A percentile compares a stretch with the other conserved stretches of the same genome.
phyloP scores from a whole-genome alignment of 2,329 filamentous ascomycete genomes.

The Nemania diffusa region DNA sequence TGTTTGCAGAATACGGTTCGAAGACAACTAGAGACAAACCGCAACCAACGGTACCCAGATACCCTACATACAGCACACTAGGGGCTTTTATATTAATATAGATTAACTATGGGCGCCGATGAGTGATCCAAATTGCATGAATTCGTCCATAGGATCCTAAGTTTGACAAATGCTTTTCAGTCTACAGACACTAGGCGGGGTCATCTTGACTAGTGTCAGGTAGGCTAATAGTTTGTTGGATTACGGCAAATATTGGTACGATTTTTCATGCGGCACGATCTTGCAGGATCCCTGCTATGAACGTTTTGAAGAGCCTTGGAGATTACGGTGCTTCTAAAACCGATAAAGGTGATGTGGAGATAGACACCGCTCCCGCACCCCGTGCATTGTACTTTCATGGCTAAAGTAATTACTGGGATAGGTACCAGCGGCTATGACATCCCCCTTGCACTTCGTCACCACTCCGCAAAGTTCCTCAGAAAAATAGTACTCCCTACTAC shows the following conservation, averaged over 20 bases:
- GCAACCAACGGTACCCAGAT: too few species aligned
- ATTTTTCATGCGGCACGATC: not conserved
- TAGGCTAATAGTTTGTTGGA: not conserved
- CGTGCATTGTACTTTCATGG: conserved; percentile 6
- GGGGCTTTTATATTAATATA: not conserved
- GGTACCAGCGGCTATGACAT: conserved; percentile 9
- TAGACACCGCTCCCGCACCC: not conserved
- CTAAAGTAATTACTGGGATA: conserved; percentile 12
- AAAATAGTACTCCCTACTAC: too few species aligned
- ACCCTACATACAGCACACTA: not conserved
- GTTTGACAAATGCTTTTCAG: not conserved
- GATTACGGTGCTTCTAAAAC: not conserved
- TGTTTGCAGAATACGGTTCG: conserved; percentile 2
- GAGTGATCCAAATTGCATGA: not conserved
- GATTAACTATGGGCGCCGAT: not conserved
- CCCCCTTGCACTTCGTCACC: conserved; percentile 2
- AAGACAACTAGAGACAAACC: not conserved
- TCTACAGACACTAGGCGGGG: not conserved
- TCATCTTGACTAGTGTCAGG: not conserved
- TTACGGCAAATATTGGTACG: not conserved
- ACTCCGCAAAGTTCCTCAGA: conserved; percentile 20
- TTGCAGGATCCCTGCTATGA: not conserved
- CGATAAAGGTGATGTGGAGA: conserved; percentile 15
- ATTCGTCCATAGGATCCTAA: not conserved
- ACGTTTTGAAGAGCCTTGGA: not conserved